phyloP scores from a whole-genome alignment of 306 rosid species.

The Hippophae tibetana region DNA sequence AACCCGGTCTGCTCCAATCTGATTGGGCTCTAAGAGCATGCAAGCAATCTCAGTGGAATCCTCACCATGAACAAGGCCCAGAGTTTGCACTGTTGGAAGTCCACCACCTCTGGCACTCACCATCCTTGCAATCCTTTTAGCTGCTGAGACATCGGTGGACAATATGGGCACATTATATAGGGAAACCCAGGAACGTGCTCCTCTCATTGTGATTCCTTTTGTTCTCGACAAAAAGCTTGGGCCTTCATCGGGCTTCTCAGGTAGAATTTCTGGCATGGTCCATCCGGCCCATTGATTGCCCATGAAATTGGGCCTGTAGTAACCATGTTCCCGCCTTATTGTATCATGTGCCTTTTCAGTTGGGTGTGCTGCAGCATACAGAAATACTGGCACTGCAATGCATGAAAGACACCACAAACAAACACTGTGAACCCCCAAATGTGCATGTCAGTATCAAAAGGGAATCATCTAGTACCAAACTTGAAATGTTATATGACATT shows the following conservation, averaged over 20 bases:
- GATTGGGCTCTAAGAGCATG: slow-evolving; percentile 72
- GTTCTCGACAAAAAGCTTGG: slow-evolving; percentile 34
- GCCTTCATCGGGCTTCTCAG: slow-evolving; percentile 59
- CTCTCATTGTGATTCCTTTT: slow-evolving; percentile 65
- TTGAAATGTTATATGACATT: no score
- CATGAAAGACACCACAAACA: background rate
- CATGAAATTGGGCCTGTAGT: slow-evolving; percentile 39
- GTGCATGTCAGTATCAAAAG: background rate
- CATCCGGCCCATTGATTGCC: slow-evolving; percentile 90
- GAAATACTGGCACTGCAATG: slow-evolving; percentile 71
- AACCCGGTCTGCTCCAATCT: slow-evolving; percentile 60
- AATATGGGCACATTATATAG: slow-evolving; percentile 59
- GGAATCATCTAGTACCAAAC: no score
- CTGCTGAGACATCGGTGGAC: slow-evolving; percentile 38
- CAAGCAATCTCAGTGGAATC: slow-evolving; percentile 64
- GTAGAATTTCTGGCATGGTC: slow-evolving; percentile 48
- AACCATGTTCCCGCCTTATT: slow-evolving; percentile 67
- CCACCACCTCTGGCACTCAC: slow-evolving; percentile 91
- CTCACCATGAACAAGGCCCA: slow-evolving; percentile 52
- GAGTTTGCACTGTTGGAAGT: slow-evolving; percentile 62
- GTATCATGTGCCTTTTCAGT: slow-evolving; percentile 58
- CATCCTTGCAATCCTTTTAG: slow-evolving; percentile 54
- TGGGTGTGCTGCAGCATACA: slow-evolving; percentile 85
- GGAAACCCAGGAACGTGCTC: slow-evolving; percentile 67
- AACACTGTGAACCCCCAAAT: background rate